Evolutionary conservation across 306 rosid species (phyloP).

Genomic region (Cucurbita ficifolia): DNA sequence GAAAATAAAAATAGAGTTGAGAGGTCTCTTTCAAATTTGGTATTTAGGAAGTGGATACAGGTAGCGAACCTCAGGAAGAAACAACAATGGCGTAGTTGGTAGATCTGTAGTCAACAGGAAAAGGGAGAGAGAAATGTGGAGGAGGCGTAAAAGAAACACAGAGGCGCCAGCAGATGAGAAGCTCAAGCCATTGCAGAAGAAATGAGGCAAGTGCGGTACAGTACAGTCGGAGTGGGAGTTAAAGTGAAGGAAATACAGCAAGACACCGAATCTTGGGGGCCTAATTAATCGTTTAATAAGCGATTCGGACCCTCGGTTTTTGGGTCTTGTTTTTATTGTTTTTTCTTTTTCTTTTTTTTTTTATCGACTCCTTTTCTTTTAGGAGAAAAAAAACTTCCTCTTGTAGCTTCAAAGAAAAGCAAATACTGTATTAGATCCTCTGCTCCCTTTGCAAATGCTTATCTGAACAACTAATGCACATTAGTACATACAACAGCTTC

Average conservation of each 20-base stretch:
- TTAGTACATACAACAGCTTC: neutral
- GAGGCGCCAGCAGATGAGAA: neutral
- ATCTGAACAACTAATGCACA: neutral
- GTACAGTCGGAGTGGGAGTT: neutral
- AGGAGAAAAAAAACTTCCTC: neutral
- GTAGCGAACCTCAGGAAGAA: neutral
- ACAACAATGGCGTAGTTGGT: conserved; percentile 29
- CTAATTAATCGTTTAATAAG: conserved; percentile 16
- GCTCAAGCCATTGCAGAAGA: conserved; percentile 6
- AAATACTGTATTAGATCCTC: neutral
- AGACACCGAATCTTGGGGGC: conserved; percentile 5
- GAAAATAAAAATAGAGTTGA: neutral
- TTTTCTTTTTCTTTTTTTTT: neutral
- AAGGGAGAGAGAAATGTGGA: neutral
- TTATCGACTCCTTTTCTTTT: neutral
- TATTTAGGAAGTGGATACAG: neutral
- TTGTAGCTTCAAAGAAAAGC: conserved; percentile 67
- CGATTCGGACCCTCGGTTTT: conserved; percentile 29
- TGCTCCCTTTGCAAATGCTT: neutral
- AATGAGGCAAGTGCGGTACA: neutral
- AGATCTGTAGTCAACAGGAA: conserved; percentile 30
- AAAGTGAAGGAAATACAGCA: neutral
- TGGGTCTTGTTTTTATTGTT: neutral
- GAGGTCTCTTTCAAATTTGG: conserved; percentile 6
- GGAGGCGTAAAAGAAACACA: neutral